Conservation (phyloP, 2,329 filamentous ascomycete species). For the Sporothrix sp. region DNA sequence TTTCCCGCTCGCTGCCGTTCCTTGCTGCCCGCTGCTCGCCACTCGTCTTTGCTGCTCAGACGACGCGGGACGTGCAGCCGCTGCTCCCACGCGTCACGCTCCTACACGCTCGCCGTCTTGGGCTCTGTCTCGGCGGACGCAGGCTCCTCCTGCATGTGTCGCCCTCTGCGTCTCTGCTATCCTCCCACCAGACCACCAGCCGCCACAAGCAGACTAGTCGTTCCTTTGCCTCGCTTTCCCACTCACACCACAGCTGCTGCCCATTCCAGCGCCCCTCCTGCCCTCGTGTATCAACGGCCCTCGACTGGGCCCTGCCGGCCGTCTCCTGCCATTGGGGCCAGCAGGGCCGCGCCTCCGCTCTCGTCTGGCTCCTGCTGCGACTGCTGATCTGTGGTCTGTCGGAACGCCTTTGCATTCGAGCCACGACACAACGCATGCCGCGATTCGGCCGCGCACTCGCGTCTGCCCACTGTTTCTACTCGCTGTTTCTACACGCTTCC, state of each 20-base stretch:
- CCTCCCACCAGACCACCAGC: neutral
- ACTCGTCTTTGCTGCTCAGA: neutral
- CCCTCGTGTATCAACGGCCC: neutral
- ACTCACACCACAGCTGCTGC: constrained; percentile 8
- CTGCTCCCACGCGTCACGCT: neutral
- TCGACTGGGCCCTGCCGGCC: neutral
- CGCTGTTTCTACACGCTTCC: no score
- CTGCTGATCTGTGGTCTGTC: neutral
- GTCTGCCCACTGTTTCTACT: no score
- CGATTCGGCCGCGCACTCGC: no score
- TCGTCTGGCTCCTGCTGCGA: neutral
- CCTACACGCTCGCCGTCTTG: neutral
- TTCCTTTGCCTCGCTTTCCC: neutral
- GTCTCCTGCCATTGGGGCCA: constrained; percentile 7
- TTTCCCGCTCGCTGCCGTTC: neutral
- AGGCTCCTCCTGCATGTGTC: constrained; percentile 1
- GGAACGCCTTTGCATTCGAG: constrained; percentile 12
- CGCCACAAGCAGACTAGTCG: neutral
- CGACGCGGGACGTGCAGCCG: neutral
- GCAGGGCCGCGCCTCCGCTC: constrained; percentile 7
- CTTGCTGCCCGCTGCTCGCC: no score
- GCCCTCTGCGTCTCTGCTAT: neutral
- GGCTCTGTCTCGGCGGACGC: no score
- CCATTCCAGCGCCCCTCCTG: neutral
- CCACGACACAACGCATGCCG: constrained; percentile 14